Conservation (phyloP, 2,329 filamentous ascomycete genomes). For the Trichoderma guizhouense region DNA sequence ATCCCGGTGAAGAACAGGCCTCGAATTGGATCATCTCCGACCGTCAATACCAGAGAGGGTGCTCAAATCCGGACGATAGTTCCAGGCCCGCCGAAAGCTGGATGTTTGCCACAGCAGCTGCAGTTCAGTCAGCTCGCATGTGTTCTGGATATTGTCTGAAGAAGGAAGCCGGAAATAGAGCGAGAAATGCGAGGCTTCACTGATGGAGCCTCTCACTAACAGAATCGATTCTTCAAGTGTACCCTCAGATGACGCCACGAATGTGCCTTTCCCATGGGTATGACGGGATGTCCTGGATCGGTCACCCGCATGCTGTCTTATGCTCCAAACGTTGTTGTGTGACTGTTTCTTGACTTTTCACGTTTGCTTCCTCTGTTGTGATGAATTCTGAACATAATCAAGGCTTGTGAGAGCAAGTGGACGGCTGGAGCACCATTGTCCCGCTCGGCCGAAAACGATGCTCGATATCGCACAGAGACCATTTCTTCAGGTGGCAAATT, state of each 20-base stretch:
- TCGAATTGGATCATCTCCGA: background rate
- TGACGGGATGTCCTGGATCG: slow-evolving; percentile 1
- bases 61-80: background rate
- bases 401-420: background rate
- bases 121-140: background rate
- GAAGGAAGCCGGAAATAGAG: background rate
- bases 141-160: background rate
- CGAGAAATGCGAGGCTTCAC: background rate
- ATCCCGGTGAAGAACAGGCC: background rate
- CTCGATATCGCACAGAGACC: background rate
- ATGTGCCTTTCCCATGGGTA: background rate
- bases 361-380: background rate
- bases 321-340: slow-evolving; percentile 11
- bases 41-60: background rate
- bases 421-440: background rate
- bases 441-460: background rate
- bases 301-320: slow-evolving; percentile 2
- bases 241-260: background rate
- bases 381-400: background rate
- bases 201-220: background rate
- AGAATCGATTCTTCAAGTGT: background rate
- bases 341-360: background rate
- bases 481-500: background rate
- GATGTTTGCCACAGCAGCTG: background rate
- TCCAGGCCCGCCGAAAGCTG: background rate